These are phyloP conservation scores for Beauveria pseudobassiana DNA, from an alignment of 2,329 filamentous ascomycete species.

Conservation along the genomic window DNA sequence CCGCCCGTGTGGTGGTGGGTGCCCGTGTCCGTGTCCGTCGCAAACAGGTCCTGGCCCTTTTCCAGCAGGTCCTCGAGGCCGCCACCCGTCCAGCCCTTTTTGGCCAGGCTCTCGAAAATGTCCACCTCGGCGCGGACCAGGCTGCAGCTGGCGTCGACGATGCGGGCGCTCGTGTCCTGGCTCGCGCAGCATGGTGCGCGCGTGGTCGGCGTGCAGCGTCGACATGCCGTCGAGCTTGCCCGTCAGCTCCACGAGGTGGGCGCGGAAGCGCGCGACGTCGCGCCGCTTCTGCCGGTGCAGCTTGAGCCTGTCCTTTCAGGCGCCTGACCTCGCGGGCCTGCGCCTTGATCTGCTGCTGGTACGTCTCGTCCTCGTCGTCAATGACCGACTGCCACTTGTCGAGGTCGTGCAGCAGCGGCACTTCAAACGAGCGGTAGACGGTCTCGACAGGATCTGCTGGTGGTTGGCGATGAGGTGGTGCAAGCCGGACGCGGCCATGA, in stretches of 20 bases:
- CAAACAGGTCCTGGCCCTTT: slow-evolving; percentile 55
- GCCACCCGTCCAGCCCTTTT: slow-evolving; percentile 61
- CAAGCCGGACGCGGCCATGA: slow-evolving; percentile 55
- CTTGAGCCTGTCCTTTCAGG: slow-evolving; percentile 55
- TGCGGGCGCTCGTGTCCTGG: slow-evolving; percentile 55
- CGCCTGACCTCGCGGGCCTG: slow-evolving; percentile 54
- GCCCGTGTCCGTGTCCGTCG: slow-evolving; percentile 30
- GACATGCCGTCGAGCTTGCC: slow-evolving; percentile 56
- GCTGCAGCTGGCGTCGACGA: slow-evolving; percentile 57
- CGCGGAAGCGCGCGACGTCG: slow-evolving; percentile 54
- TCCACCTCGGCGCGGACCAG: slow-evolving; percentile 62
- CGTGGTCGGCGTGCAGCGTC: slow-evolving; percentile 51
- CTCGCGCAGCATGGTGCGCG: slow-evolving; percentile 53
- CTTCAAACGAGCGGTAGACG: slow-evolving; percentile 60
- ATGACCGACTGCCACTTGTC: slow-evolving; percentile 57
- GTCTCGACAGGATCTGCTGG: slow-evolving; percentile 63
- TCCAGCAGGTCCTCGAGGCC: slow-evolving; percentile 60
- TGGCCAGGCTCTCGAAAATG: slow-evolving; percentile 59
- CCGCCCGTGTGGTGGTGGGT: neutral
- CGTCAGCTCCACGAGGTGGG: slow-evolving; percentile 57
- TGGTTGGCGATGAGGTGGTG: slow-evolving; percentile 64
- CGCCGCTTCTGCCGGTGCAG: slow-evolving; percentile 52
- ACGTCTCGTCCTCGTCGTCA: slow-evolving; percentile 56
- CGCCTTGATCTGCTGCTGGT: slow-evolving; percentile 45
- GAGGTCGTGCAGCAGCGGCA: slow-evolving; percentile 61